A percentile compares a stretch with the other conserved stretches of the same genome.
phyloP scores from a whole-genome alignment of 1,284 basidiomycete genomes.

The Apiotrichum brassicae region DNA sequence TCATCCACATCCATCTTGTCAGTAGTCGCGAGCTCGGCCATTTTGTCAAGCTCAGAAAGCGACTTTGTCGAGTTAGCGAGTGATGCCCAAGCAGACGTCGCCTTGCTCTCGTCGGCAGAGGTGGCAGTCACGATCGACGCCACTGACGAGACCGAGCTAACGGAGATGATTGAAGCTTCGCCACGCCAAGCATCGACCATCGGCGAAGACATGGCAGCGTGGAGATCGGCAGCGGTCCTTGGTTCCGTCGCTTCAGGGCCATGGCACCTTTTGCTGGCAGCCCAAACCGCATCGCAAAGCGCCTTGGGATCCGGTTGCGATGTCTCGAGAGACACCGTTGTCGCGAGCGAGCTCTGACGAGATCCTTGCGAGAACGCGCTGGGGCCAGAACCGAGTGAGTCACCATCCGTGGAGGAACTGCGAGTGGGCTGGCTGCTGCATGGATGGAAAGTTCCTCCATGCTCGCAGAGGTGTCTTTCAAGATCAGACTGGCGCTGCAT shows the following conservation, averaged over 20 bases:
- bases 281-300: constrained; percentile 18
- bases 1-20: constrained; percentile 35
- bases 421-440: constrained; percentile 11
- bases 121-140: constrained; percentile 10
- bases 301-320: neutral
- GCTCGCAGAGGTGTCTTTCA: constrained; percentile 26
- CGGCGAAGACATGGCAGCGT: constrained; percentile 35
- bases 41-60: constrained; percentile 25
- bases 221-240: constrained; percentile 28
- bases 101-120: constrained; percentile 15
- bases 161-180: constrained; percentile 11
- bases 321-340: constrained; percentile 6
- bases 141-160: constrained; percentile 14
- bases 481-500: constrained; percentile 57
- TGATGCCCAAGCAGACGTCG: constrained; percentile 14
- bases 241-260: constrained; percentile 8
- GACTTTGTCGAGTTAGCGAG: constrained; percentile 16
- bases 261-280: neutral
- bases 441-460: constrained; percentile 23
- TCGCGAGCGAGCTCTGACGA: constrained; percentile 22
- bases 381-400: constrained; percentile 14
- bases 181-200: constrained; percentile 21
- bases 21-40: constrained; percentile 25
- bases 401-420: constrained; percentile 18
- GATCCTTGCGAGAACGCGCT: constrained; percentile 16